Conservation (phyloP, 768 basidiomycete genomes). For the Porphyrellus cyaneotinctus region DNA sequence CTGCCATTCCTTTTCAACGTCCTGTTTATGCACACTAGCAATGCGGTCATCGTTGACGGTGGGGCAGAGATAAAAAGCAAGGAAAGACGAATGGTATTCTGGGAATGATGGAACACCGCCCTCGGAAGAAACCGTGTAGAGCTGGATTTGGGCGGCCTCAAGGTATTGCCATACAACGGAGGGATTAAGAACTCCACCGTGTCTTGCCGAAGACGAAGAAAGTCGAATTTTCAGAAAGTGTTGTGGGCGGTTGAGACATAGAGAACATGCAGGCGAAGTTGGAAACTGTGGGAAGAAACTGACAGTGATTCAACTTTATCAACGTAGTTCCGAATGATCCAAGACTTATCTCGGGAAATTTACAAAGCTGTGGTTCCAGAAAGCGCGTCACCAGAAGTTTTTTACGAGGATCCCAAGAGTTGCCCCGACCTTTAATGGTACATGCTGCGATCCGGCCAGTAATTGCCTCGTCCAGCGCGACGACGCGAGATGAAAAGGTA, state of each 20-base stretch:
- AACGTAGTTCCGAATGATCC: not conserved
- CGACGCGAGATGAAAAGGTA: not conserved
- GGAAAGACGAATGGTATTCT: not conserved
- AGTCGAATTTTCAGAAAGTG: no score
- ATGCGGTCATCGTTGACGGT: not conserved
- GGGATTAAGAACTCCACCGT: not conserved
- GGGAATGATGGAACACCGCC: not conserved
- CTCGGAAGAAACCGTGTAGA: not conserved
- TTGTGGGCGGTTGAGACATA: not conserved
- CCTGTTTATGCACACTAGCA: not conserved
- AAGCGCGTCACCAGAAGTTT: no score
- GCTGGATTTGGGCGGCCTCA: no score
- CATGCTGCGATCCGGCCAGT: not conserved
- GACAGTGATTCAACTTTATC: no score
- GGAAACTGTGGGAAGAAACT: not conserved
- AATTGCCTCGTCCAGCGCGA: not conserved
- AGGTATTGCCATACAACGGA: no score
- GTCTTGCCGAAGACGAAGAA: no score
- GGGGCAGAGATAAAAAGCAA: not conserved
- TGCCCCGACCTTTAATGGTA: not conserved
- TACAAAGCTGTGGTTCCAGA: no score
- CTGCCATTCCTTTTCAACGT: no score
- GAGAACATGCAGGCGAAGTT: not conserved
- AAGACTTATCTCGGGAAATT: no score
- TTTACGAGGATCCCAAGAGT: rapidly evolving